Evolutionary conservation across 257 asterid species (phyloP), one percentile per base, ranked within the genome.

Genomic region (Phtheirospermum japonicum): DNA sequence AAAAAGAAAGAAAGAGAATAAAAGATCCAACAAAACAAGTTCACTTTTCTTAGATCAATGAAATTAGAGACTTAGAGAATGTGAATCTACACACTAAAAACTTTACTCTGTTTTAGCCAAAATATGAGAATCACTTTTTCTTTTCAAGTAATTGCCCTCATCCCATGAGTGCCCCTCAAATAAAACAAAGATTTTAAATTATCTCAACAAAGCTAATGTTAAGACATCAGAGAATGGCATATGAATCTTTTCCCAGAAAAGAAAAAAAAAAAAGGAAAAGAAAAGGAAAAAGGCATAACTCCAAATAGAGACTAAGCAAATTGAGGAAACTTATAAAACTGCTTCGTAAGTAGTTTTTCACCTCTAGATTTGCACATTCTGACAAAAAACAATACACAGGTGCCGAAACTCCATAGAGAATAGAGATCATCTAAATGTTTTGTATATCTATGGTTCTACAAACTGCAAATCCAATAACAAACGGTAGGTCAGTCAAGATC

Each of bases 381-480:
- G 65, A 20, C 2, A 40, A 20, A 56, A 46, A 53, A 18, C 18
- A 62, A 61, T 56, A 49, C 37, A 67, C 73, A 67, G 36, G 57
- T 48, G 66, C 66, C 48, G 5, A 54, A 56, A 63, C 55, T 61
- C 69, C 18, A 31, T 43, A 32, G 43, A 40, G 73, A 57, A 19
- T 23, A 61, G 31, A 63, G 51, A 51, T 57, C 53, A 19, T 33
- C 18, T 16, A 42, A 51, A 14, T 5, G 5, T 39, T 13, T 46
- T 28, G 57, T n/a, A n/a, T 36, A 32, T 26, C 32, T 31, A 52
- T 19, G 19, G 36, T 56, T 60, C 71, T 62, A 42, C 16, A n/a
- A 61, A 57, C 64, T 69, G 53, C 57, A 30, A 57, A 43, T 40
- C 19, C n/a, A n/a, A n/a, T n/a, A n/a, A n/a, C n/a, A n/a, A 58